phyloP scores from a whole-genome alignment of 2,329 filamentous ascomycete genomes.

The Teratosphaeria viscida region DNA sequence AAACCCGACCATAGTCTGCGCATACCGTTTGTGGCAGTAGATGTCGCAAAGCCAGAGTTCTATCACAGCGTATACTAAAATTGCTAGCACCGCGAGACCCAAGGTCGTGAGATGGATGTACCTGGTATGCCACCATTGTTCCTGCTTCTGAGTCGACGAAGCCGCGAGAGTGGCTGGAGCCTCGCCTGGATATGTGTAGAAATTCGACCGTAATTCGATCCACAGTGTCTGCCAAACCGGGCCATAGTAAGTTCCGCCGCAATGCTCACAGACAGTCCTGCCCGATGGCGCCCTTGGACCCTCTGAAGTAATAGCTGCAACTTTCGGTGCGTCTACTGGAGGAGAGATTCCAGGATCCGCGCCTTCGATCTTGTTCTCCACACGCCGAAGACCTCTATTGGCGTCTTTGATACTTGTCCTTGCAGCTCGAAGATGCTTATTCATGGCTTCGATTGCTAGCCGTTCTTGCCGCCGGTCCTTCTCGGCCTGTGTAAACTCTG shows the following conservation, averaged over 20 bases:
- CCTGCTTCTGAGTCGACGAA: neutral
- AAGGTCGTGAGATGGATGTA: conserved; percentile 29
- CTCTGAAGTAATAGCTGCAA: neutral
- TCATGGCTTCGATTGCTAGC: conserved; percentile 32
- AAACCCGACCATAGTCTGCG: conserved; percentile 38
- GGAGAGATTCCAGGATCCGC: neutral
- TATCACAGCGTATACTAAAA: conserved; percentile 38
- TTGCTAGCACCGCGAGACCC: conserved; percentile 30
- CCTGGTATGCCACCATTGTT: conserved; percentile 1
- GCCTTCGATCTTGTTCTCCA: conserved; percentile 31
- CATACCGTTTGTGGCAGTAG: conserved; percentile 42
- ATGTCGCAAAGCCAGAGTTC: conserved; percentile 20
- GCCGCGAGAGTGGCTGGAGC: conserved; percentile 2
- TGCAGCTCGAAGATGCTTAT: conserved; percentile 29
- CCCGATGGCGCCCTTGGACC: neutral
- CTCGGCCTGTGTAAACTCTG: conserved; percentile 28
- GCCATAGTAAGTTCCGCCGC: conserved; percentile 13
- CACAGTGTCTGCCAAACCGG: conserved; percentile 21
- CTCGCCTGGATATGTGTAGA: conserved; percentile 15
- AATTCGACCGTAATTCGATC: conserved; percentile 19
- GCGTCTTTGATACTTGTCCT: conserved; percentile 35
- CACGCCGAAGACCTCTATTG: conserved; percentile 31
- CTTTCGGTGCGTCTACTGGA: neutral
- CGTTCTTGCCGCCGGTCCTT: conserved; percentile 33
- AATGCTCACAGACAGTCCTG: conserved; percentile 12